phyloP scores from a whole-genome alignment of 176 grass and related monocot genomes.

The Hyparrhenia diplandra region DNA sequence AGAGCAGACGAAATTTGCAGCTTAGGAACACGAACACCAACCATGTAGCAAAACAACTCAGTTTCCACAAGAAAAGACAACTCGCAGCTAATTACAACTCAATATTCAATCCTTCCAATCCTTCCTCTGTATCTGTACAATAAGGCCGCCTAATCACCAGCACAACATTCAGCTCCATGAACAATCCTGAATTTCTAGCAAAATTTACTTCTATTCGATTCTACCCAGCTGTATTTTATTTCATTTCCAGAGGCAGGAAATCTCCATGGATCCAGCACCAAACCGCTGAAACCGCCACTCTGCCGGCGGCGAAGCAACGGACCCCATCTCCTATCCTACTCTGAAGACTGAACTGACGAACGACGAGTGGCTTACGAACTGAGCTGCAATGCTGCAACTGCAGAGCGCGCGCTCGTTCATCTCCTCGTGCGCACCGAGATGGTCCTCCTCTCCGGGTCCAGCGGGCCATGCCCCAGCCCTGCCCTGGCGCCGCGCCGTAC shows the following conservation, averaged over 20 bases:
- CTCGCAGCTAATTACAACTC: not conserved
- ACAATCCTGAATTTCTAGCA: not conserved
- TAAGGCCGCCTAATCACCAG: not conserved
- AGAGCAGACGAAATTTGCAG: not conserved
- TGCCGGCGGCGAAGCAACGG: slow-evolving; percentile 19
- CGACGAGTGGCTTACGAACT: not conserved
- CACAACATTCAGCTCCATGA: not conserved
- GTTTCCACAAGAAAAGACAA: not conserved
- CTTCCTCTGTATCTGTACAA: slow-evolving; percentile 1
- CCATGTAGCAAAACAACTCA: not conserved
- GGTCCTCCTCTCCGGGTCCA: slow-evolving; percentile 33
- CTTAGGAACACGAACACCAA: not conserved
- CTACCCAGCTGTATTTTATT: too few species aligned
- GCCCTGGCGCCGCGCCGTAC: slow-evolving; percentile 38
- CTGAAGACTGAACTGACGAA: not conserved
- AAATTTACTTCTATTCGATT: not conserved
- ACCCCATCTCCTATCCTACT: slow-evolving; percentile 4
- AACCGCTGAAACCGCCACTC: not conserved
- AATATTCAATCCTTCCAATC: not conserved
- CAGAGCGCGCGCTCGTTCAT: not conserved
- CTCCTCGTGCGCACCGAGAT: slow-evolving; percentile 39
- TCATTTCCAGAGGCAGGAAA: not conserved
- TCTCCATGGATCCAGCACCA: not conserved
- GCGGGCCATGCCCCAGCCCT: slow-evolving; percentile 6
- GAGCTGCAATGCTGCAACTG: too few species aligned